Conservation (phyloP, 1,284 basidiomycete genomes). For the Tilletia caries region DNA sequence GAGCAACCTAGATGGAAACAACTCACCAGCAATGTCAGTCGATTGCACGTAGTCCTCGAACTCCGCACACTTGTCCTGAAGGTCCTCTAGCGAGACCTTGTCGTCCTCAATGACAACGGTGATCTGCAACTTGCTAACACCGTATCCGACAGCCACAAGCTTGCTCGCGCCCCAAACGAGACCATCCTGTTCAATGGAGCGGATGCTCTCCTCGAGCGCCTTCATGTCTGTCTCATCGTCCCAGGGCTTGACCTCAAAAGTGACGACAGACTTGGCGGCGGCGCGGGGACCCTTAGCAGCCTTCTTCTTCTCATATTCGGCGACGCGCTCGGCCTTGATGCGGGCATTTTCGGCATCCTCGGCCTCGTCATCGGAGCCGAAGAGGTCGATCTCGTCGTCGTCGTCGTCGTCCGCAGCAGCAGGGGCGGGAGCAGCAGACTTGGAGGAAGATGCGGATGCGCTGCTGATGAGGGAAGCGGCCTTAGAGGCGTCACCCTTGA, state of each 20-base stretch:
- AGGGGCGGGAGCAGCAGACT: background rate
- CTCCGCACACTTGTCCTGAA: slow-evolving; percentile 63
- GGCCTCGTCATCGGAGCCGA: slow-evolving; percentile 82
- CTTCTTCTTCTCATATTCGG: slow-evolving; percentile 90
- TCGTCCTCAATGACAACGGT: slow-evolving; percentile 95
- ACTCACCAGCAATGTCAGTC: slow-evolving; percentile 62
- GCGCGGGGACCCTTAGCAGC: slow-evolving; percentile 71
- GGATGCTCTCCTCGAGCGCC: slow-evolving; percentile 75
- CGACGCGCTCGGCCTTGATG: slow-evolving; percentile 91
- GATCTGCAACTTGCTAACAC: slow-evolving; percentile 88
- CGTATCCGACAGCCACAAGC: slow-evolving; percentile 89
- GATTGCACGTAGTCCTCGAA: slow-evolving; percentile 96
- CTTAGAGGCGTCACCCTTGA: slow-evolving; percentile 50
- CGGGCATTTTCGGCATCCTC: slow-evolving; percentile 88
- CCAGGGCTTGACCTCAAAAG: slow-evolving; percentile 95
- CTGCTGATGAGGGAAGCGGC: slow-evolving; percentile 40
- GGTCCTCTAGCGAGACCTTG: slow-evolving; percentile 86
- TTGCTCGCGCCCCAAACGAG: slow-evolving; percentile 86
- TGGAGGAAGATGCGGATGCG: slow-evolving; percentile 17
- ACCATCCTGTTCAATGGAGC: slow-evolving; percentile 83
- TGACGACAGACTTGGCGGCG: slow-evolving; percentile 75
- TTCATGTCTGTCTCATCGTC: slow-evolving; percentile 98
- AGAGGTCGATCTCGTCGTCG: slow-evolving; percentile 88
- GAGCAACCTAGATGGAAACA: background rate
- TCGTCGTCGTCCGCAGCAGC: slow-evolving; percentile 67